Evolutionary conservation across 2,329 filamentous ascomycete genomes (phyloP), one percentile per base, ranked within the genome.

Genomic region (Claviceps quebecensis): DNA sequence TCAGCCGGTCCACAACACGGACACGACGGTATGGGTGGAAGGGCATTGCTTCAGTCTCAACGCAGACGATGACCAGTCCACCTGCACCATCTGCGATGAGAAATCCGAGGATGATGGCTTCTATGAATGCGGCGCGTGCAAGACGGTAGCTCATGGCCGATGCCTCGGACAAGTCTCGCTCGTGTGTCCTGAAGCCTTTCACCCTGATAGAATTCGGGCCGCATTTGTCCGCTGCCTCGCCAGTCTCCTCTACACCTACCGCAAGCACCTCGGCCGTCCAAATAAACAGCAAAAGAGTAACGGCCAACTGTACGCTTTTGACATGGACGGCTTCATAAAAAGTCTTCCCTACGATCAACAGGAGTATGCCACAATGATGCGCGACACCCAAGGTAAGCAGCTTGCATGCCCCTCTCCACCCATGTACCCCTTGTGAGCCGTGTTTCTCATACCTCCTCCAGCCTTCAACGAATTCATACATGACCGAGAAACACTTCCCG

Each of bases 391-490:
- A 72, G 76, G 80, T 83, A 72, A 58, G 69, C 29, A 5, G 13
- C 19, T 9, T 16, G 3, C 37, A 11, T 34, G 9, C 29, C 29
- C 9, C 29, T 11, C 29, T 34, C 29, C 29, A 11, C 29, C 29
- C 29, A 34, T 34, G 29, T 34, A 34, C 4, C 29, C 9, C 4
- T 11, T 34, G 29, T 34, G 29, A 34, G 29, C 29, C 29, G 9
- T 34, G 29, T 4, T 34, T 34, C 29, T 34, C 29, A 34, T 34
- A 11, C 29, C 22, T 22, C 9, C 39, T 19, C 47, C 50, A 64
- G 63, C 60, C 47, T 88, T 90, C 64, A 88, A 88, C 58, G 86
- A 91, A 64, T 93, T 93, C 65, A 86, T 93, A 55, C 84, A 91
- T 60, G 84, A 89, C 59, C 80, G 87, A 45, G 87, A 93, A 67